A percentile compares a stretch with the other conserved stretches of the same genome.
Conservation (phyloP, 306 rosid genomes). For the Morella rubra region DNA sequence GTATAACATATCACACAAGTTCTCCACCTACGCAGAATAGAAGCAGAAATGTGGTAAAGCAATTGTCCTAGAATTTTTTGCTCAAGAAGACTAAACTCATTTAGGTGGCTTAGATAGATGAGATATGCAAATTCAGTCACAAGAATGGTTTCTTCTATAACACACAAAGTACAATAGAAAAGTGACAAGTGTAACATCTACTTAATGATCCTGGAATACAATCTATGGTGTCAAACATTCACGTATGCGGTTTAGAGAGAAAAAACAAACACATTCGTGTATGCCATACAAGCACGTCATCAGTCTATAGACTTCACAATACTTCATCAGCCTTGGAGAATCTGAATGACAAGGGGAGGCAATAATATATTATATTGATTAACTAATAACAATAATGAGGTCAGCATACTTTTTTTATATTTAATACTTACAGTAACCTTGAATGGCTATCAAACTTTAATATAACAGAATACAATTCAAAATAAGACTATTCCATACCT, state of each 20-base stretch:
- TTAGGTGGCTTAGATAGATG: neutral
- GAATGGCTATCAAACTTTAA: neutral
- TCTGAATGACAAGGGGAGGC: neutral
- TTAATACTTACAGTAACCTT: neutral
- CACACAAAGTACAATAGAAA: neutral
- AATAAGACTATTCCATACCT: conserved; percentile 44
- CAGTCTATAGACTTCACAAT: neutral
- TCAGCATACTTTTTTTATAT: neutral
- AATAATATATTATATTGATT: too few relatives aligned
- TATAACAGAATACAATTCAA: conserved; percentile 2
- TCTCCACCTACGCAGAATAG: neutral
- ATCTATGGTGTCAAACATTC: neutral
- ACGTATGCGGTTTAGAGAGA: too few relatives aligned
- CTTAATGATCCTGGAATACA: neutral
- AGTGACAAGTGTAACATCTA: neutral
- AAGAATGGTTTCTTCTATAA: neutral
- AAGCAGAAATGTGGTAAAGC: neutral
- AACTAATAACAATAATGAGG: too few relatives aligned
- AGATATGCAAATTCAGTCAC: neutral
- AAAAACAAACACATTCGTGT: too few relatives aligned
- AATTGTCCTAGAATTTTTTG: neutral
- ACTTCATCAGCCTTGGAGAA: neutral
- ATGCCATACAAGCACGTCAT: neutral
- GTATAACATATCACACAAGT: neutral
- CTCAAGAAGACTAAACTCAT: neutral